Percentiles rank a stretch among this genome's conserved stretches.
These are phyloP conservation scores for Colletotrichum nymphaeae DNA, from an alignment of 2,329 filamentous ascomycete species.

Conservation along the genomic window DNA sequence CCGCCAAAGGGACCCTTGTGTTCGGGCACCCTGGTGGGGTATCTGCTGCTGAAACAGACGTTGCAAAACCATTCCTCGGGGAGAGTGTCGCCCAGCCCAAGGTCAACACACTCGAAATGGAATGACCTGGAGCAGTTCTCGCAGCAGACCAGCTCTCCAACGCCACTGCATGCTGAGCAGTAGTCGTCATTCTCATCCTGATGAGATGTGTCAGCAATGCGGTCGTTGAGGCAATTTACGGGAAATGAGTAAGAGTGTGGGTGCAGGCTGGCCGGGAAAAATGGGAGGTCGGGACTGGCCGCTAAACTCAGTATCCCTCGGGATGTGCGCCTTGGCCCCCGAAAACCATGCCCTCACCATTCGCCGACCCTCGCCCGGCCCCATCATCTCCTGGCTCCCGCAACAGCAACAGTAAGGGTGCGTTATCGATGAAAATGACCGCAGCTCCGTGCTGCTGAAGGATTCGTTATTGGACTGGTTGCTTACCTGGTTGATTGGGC, in stretches of 20 bases:
- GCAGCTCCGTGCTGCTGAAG: slow-evolving; percentile 5
- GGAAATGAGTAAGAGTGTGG: slow-evolving; percentile 24
- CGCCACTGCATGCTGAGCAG: slow-evolving; percentile 86
- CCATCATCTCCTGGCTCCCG: neutral
- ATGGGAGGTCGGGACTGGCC: slow-evolving; percentile 36
- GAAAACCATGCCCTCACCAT: slow-evolving; percentile 7
- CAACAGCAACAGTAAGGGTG: neutral
- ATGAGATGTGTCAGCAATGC: slow-evolving; percentile 46
- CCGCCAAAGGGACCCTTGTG: slow-evolving; percentile 68
- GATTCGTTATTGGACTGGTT: neutral
- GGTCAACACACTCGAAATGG: slow-evolving; percentile 89
- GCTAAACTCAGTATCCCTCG: slow-evolving; percentile 35
- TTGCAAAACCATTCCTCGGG: slow-evolving; percentile 90
- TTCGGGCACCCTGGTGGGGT: slow-evolving; percentile 56
- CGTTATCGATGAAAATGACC: neutral
- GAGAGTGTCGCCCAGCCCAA: slow-evolving; percentile 74
- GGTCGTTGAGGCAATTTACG: slow-evolving; percentile 36
- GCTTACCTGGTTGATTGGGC: slow-evolving; percentile 65
- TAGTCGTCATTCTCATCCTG: slow-evolving; percentile 87
- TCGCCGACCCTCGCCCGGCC: neutral
- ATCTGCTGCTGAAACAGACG: slow-evolving; percentile 68
- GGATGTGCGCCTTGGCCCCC: slow-evolving; percentile 25
- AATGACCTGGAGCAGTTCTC: slow-evolving; percentile 92
- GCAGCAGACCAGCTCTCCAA: slow-evolving; percentile 90
- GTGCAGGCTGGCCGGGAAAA: slow-evolving; percentile 45